Conservation (phyloP, 495 filamentous ascomycete species). For the Tuber aestivum region DNA sequence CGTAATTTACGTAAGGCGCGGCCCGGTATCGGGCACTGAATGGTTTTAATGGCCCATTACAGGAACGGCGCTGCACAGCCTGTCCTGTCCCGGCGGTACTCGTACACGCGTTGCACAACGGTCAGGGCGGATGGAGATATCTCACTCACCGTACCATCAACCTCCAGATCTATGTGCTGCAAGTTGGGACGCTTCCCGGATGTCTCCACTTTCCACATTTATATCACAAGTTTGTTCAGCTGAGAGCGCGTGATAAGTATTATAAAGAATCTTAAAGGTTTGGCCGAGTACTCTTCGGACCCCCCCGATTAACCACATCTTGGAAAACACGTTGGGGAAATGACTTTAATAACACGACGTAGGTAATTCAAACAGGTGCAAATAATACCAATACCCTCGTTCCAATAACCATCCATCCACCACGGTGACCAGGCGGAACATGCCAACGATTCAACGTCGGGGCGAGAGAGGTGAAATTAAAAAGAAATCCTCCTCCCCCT, state of each 20-base stretch:
- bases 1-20: neutral
- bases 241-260: neutral
- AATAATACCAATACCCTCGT: neutral
- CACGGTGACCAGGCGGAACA: neutral
- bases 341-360: neutral
- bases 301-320: neutral
- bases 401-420: neutral
- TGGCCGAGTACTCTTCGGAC: neutral
- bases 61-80: neutral
- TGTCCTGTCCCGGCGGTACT: neutral
- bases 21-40: neutral
- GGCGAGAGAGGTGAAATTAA: neutral
- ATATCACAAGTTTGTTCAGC: neutral
- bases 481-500: neutral
- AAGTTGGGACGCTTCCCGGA: neutral
- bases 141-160: neutral
- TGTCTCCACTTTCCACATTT: neutral
- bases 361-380: neutral
- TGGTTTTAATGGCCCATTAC: neutral
- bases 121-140: neutral
- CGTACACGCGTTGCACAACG: neutral
- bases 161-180: neutral
- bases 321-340: neutral
- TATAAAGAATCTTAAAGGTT: neutral
- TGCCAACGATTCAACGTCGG: neutral